Evolutionary conservation across 257 asterid species (phyloP), one percentile per base, ranked within the genome.

Genomic region (Forsythia viridissima): DNA sequence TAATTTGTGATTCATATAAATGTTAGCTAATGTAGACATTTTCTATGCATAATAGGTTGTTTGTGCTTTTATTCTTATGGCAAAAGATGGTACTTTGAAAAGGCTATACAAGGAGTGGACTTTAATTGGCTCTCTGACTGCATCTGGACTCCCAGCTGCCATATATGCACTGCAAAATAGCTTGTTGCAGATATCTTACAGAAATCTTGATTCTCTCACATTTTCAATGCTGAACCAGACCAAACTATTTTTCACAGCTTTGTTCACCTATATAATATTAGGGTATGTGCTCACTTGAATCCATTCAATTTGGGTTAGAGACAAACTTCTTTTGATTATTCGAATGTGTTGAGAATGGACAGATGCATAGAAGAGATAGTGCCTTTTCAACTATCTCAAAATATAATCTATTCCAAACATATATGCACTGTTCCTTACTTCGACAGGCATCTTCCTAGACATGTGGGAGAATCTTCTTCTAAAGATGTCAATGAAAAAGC

Each of bases 211-310:
- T 89, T 96, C 98, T 0, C 98, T 93, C 82, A 96, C 98, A 3
- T 96, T 96, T 87, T 90, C 98, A 43, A 92, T 96, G 82, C 83
- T 93, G 92, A 96, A 96, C 90, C 99, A 96, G 87, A 93, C 99
- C 79, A 96, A 96, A 88, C 83, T 96, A 6, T 89, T 96, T 76
- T 96, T 93, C 91, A 92, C 99, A 10, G 99, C 99, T 18, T 83
- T 93, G 79, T 93, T 96, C 82, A 88, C 97, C 37, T 96, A 72
- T 83, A 80, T 96, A 66, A 90, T 96, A 80, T 77, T 96, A 77
- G 92, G 99, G 99, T 96, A 92, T 71, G 84, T 57, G 18, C 44
- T 75, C 72, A 61, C 80, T 70, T 79, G 73, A 51, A 48, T 24
- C 8, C 70, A 8, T 63, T 21, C 16, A 24, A 63, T 24, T 38